Base-by-base conservation (phyloP, 2,329 filamentous ascomycete genomes). In the Neurospora sp. region DNA sequence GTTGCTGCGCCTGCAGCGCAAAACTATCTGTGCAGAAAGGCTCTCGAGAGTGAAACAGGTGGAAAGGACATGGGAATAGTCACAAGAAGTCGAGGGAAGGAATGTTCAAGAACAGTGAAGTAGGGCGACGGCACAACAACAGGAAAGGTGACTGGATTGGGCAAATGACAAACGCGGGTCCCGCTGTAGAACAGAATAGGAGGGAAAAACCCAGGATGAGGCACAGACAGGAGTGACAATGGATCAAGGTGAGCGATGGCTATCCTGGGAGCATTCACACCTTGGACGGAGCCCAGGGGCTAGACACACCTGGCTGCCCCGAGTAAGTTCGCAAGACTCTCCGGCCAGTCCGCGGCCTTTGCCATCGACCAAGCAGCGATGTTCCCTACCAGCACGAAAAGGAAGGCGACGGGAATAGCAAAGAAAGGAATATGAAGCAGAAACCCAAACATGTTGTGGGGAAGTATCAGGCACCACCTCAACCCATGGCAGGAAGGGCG, bases 1-100 rank as follows among this genome's bases (percentile, higher is more conserved):
- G 70, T 68, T 40, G 36, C 67, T 69, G 73, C 68, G 67, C 71
- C n/a, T 28, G 66, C 66, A 40, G 66, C 70, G 70, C 70, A 66
- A 52, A 68, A 67, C 36, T 38, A 40, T 67, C 36, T 62, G 13
- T 17, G 23, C 7, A 62, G 17, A 36, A 62, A 62, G 28, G 52
- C 23, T 36, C 52, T 62, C 17, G 52, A 62, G 28, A 10, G 52
- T 36, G 15, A 17, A 62, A 36, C 15, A 36, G 28, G 52, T 17
- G 28, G 28, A 62, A 28, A 62, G 36, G 52, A 62, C 52, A 36
- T 62, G 52, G 52, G 28, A 15, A 62, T 62, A 62, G 28, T 62
- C 52, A 62, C 52, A 68, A 33, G 38, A 28, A 68, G 38, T n/a
- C 19, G 11, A 17, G n/a, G n/a, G 28, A 43, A 33, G 43, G 17